A percentile compares a stretch with the other conserved stretches of the same genome.
Evolutionary conservation across 805 yeast genomes (phyloP).

Genomic region (Metschnikowia bowlesiae): DNA sequence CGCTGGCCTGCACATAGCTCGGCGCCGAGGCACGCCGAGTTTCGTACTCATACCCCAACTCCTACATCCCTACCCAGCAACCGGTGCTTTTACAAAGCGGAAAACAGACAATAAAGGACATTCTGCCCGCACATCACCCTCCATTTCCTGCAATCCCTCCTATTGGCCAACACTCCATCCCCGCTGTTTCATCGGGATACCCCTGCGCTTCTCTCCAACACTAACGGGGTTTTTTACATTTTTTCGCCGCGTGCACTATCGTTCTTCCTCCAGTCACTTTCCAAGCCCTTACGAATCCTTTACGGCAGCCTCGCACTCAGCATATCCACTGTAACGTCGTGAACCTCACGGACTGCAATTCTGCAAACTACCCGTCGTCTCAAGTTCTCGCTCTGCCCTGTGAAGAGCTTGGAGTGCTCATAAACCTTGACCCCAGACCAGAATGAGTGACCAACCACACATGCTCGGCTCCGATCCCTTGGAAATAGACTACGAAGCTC

Average conservation of each 20-base stretch:
- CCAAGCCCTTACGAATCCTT: neutral
- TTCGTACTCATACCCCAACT: neutral
- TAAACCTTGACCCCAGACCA: neutral
- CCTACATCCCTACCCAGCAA: neutral
- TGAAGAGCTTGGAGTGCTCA: neutral
- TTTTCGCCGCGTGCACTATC: neutral
- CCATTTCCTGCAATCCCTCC: no score
- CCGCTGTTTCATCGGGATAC: no score
- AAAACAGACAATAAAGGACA: neutral
- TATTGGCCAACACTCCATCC: neutral
- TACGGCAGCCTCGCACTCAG: neutral
- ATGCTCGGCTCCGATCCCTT: slow-evolving; percentile 28
- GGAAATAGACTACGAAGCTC: slow-evolving; percentile 84
- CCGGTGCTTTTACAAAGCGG: neutral
- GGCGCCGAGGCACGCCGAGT: slow-evolving; percentile 2
- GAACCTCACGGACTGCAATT: neutral
- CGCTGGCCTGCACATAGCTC: neutral
- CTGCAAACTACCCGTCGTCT: neutral
- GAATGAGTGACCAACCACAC: slow-evolving; percentile 19
- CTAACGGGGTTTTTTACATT: neutral
- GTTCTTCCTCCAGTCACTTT: neutral
- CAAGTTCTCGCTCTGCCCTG: neutral
- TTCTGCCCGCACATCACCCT: no score
- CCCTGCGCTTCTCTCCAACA: neutral
- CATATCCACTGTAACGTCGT: neutral